These are phyloP conservation scores for Hura crepitans DNA, from an alignment of 441 rosid species.

Conservation along the genomic window DNA sequence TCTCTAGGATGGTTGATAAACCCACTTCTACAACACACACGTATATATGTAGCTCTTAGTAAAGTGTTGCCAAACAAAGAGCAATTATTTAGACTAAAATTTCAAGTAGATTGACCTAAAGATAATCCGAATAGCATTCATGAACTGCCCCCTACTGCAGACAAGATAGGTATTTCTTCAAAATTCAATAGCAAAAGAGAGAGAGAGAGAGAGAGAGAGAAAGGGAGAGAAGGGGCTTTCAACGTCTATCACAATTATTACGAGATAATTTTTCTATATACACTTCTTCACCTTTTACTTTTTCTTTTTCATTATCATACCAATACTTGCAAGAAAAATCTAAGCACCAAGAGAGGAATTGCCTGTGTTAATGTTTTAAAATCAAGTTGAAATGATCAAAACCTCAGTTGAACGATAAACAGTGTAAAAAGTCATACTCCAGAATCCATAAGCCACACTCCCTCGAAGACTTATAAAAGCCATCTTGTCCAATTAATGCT, in stretches of 20 bases:
- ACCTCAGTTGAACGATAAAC: conserved; percentile 53
- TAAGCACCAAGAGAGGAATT: background rate
- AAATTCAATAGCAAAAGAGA: background rate
- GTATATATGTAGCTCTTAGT: too few species aligned
- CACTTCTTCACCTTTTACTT: background rate
- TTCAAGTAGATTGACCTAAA: background rate
- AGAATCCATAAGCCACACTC: conserved; percentile 41
- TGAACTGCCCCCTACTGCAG: background rate
- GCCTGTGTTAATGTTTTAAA: background rate
- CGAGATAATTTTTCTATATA: background rate
- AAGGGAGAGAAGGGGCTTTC: background rate
- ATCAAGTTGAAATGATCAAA: conserved; percentile 15
- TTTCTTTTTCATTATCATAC: background rate
- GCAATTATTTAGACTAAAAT: background rate
- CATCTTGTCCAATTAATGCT: conserved; percentile 38
- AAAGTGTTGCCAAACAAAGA: background rate
- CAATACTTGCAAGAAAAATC: background rate
- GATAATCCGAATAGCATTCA: background rate
- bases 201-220: too few species aligned
- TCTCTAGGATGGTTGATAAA: background rate
- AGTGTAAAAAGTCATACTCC: conserved; percentile 41
- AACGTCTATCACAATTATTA: background rate
- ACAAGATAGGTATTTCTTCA: background rate
- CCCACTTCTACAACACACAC: background rate
- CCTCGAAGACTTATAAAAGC: conserved; percentile 38